Base-by-base conservation (phyloP, 1,284 basidiomycete genomes). In the Irpex sp. region DNA sequence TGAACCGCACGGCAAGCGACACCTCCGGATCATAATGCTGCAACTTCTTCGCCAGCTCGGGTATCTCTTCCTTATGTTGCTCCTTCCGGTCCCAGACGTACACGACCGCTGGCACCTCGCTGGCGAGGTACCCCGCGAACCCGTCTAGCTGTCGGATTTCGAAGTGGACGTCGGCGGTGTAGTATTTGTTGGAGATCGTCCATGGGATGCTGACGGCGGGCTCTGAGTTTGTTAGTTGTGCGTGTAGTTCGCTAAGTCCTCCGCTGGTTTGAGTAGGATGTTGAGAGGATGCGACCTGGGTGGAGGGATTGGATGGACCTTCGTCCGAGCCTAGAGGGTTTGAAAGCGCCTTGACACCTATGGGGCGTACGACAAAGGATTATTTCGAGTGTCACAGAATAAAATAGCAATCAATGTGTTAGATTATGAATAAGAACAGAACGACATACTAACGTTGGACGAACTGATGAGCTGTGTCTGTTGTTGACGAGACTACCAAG, bases 111-210 rank as follows among this genome's bases (percentile, higher is more conserved):
- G 91, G 90, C 2, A 86, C 81, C 58, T 79, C 79, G n/a, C 82
- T 75, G 5, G 71, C 73, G 62, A 74, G 71, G 34, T 69, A 63
- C 4, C 68, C 66, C n/a, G 66, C 58, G 59, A 74, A 72, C n/a
- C 71, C 67, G 17, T 65, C 56, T 19, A 71, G 66, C 48, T 66
- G 66, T 19, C 70, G 67, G 7, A 68, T 69, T 65, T 84, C 78
- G 70, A 95, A 91, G 62, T 86, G 82, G 5, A 95, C 89, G 60
- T 84, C 76, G 3, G 93, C 93, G 9, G 86, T 84, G 76, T 95
- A 96, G 76, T 96, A 96, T 74, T 87, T 91, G 79, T 96, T 95
- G 64, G 80, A 78, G 64, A 96, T 91, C 37, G 82, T 88, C 91
- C 92, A 95, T 11, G 87, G 87, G 38, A 91, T 75, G 37, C 26